Evolutionary conservation across 805 yeast genomes (phyloP).

Genomic region (Yamadazyma insecticola): DNA sequence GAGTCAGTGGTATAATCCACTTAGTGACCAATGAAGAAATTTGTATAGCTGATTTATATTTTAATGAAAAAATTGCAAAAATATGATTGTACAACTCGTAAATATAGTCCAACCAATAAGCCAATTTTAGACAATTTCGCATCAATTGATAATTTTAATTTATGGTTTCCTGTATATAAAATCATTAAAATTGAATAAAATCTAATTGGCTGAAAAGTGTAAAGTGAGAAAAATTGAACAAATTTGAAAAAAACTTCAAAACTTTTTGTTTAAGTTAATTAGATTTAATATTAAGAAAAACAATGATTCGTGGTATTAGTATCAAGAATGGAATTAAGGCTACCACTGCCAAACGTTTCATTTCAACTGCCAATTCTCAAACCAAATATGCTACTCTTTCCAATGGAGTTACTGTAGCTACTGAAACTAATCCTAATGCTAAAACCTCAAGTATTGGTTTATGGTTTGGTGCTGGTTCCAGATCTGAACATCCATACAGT

Average conservation of each 20-base stretch:
- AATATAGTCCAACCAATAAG: too few relatives aligned
- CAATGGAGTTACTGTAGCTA: conserved; percentile 72
- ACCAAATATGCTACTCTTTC: conserved; percentile 68
- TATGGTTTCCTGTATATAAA: too few relatives aligned
- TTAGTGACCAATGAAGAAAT: too few relatives aligned
- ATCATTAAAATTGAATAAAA: conserved; percentile 10
- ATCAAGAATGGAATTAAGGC: conserved; percentile 26
- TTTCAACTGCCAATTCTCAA: conserved; percentile 53
- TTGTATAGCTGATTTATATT: too few relatives aligned
- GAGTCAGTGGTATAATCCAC: too few relatives aligned
- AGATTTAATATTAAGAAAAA: too few relatives aligned
- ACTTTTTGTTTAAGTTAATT: too few relatives aligned
- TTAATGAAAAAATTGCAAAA: too few relatives aligned
- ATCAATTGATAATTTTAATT: too few relatives aligned
- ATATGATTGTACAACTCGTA: too few relatives aligned
- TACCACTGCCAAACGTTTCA: conserved; percentile 47
- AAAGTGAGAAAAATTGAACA: conserved; percentile 4
- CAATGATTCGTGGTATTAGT: conserved; percentile 40
- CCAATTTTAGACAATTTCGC: too few relatives aligned
- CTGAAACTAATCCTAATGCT: conserved; percentile 56
- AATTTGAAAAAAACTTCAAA: conserved; percentile 6
- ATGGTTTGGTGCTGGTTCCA: conserved; percentile 72
- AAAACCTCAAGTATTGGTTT: conserved; percentile 62
- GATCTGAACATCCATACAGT: conserved; percentile 75
- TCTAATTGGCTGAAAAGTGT: conserved; percentile 13